phyloP scores from a whole-genome alignment of 179 eudicot species.

The Spinacia oleracea region DNA sequence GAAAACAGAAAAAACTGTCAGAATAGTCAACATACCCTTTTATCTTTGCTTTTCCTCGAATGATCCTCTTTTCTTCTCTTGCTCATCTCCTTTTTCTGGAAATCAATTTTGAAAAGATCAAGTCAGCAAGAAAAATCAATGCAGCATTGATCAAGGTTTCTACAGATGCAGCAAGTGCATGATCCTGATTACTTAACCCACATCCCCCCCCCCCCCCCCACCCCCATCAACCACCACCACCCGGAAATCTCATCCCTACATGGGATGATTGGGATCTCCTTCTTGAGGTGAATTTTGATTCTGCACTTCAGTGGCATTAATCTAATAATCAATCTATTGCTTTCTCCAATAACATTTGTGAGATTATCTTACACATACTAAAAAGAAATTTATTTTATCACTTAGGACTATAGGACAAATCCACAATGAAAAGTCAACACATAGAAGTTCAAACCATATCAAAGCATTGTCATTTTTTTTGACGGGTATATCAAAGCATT shows the following conservation, averaged over 20 bases:
- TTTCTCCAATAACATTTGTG: neutral
- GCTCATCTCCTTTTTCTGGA: conserved; percentile 87
- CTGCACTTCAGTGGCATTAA: neutral
- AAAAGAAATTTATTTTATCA: neutral
- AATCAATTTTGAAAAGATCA: conserved; percentile 14
- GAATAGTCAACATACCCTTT: conserved; percentile 51
- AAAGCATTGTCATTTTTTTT: neutral
- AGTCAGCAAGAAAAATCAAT: conserved; percentile 1
- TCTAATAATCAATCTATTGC: neutral
- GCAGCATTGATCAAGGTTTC: neutral
- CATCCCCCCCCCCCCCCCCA: neutral
- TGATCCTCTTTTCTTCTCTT: conserved; percentile 93
- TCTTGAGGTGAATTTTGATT: neutral
- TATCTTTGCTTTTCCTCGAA: conserved; percentile 74
- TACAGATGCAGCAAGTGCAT: neutral
- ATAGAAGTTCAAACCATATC: neutral
- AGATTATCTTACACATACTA: neutral
- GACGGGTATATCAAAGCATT: neutral
- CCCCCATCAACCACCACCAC: neutral
- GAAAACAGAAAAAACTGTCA: neutral
- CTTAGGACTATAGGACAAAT: neutral
- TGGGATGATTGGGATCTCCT: too few species aligned
- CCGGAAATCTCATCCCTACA: neutral
- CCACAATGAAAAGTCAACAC: neutral
- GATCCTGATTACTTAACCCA: neutral